Evolutionary conservation across 176 grass and related monocot species (phyloP).

Genomic region (Oryza longistaminata): DNA sequence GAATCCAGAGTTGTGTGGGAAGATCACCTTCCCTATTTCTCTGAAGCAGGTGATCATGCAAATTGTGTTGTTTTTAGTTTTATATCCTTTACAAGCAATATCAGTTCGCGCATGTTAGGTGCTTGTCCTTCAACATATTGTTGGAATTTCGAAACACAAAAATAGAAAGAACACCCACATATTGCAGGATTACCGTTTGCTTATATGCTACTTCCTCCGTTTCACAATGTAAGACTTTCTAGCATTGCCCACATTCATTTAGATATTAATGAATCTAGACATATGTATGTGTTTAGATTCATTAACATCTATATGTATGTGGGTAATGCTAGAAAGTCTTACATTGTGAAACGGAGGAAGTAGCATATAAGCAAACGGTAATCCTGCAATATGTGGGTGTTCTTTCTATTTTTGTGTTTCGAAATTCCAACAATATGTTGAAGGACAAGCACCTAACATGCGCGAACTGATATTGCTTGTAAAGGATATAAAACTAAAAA

Average conservation of each 20-base stretch:
- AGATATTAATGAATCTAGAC: too few relatives aligned
- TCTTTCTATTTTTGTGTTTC: background rate
- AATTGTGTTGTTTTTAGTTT: background rate
- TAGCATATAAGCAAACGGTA: background rate
- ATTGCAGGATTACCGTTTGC: background rate
- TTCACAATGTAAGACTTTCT: too few relatives aligned
- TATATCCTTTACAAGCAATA: background rate
- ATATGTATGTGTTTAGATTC: too few relatives aligned
- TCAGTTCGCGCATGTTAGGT: constrained; percentile 2
- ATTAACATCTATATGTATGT: too few relatives aligned
- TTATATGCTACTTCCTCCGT: background rate
- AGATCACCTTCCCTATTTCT: constrained; percentile 71
- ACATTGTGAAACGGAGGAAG: too few relatives aligned
- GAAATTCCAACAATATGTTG: background rate
- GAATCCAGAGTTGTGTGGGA: constrained; percentile 56
- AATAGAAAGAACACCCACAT: background rate
- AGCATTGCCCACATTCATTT: too few relatives aligned
- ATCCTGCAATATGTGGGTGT: background rate
- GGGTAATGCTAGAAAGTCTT: too few relatives aligned
- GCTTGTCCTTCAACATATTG: background rate
- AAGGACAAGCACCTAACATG: background rate
- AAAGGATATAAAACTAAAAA: background rate
- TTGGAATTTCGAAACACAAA: background rate
- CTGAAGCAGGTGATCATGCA: constrained; percentile 60
- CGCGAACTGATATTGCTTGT: background rate